Percentiles rank a stretch among this genome's conserved stretches.
Evolutionary conservation across 176 grass and related monocot species (phyloP).

Genomic region (Carex scoparia): DNA sequence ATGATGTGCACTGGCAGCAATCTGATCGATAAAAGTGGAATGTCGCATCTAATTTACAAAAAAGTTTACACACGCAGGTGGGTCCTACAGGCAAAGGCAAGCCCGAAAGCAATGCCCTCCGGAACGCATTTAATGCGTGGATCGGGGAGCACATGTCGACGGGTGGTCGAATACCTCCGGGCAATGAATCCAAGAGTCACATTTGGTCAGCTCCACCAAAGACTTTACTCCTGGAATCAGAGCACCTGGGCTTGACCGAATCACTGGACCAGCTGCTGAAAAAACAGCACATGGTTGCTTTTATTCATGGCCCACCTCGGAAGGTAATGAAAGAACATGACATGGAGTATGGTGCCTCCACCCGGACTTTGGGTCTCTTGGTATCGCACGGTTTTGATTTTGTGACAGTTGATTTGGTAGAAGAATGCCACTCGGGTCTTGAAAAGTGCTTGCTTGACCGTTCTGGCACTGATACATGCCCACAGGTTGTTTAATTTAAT

Average conservation of each 20-base stretch:
- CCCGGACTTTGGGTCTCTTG: slow-evolving; percentile 55
- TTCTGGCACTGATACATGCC: neutral
- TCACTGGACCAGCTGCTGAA: slow-evolving; percentile 59
- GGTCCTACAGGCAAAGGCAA: slow-evolving; percentile 38
- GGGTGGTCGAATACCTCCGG: slow-evolving; percentile 72
- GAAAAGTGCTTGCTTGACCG: neutral
- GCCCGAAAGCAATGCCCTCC: slow-evolving; percentile 38
- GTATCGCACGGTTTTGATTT: slow-evolving; percentile 66
- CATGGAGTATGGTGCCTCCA: slow-evolving; percentile 19
- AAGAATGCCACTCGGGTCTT: slow-evolving; percentile 31
- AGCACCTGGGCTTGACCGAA: slow-evolving; percentile 48
- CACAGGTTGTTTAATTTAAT: slow-evolving; percentile 2
- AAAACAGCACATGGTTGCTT: slow-evolving; percentile 80
- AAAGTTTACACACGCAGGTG: slow-evolving; percentile 32
- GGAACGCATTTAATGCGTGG: slow-evolving; percentile 72
- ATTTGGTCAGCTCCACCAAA: slow-evolving; percentile 53
- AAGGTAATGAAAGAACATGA: slow-evolving; percentile 58
- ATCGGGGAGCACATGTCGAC: slow-evolving; percentile 70
- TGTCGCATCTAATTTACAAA: neutral
- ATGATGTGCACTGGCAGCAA: no score
- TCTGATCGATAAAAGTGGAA: neutral
- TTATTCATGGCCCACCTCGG: slow-evolving; percentile 75
- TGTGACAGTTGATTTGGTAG: slow-evolving; percentile 60
- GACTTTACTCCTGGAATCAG: slow-evolving; percentile 50
- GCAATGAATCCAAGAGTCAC: slow-evolving; percentile 59